Base-by-base conservation (phyloP, 805 yeast genomes). In the Sugiyamaella marilandica region DNA sequence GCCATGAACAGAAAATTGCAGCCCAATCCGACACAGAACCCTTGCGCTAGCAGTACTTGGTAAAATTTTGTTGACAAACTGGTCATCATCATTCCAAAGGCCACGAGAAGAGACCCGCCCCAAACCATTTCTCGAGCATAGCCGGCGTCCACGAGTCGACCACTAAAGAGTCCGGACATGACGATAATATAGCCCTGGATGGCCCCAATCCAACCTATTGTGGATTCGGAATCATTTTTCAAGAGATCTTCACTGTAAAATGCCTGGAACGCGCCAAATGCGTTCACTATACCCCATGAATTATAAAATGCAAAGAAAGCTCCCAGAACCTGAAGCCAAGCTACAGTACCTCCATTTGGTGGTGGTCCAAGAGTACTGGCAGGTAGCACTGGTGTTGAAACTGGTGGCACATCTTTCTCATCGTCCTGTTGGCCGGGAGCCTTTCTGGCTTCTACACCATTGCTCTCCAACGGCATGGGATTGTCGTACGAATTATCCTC, bases 31-130 rank as follows among this genome's bases (percentile, higher is more conserved):
- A 74, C 62, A 7, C 79, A 74, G n/a, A 77, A 60, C 31, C 84
- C 78, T 63, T 78, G 81, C 9, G 79, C 72, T 10, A 81, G 62
- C 34, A 82, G 69, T 52, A 82, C 75, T 52, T 81, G 84, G 59
- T 74, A 77, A 13, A 76, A 69, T 8, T 69, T 62, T 1, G 65
- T 65, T 41, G 79, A 74, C 46, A 67, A 58, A 16, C 67, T 62
- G 7, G 60, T 53, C 58, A 68, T 58, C 67, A 70, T 65, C 34
- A 65, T 49, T 4, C 67, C 63, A 18, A 61, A 55, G 31, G 59
- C 58, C 41, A 62, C 59, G 10, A 61, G 24, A 5, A 65, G 26
- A 2, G 63, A 55, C 4, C 67, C 67, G 2, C 48, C 49, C 18
- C 62, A 50, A 19, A 55, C 59, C 59, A 65, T 51, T 26, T 21